phyloP scores from a whole-genome alignment of 2,329 filamentous ascomycete genomes.

The Fusarium paranaense region DNA sequence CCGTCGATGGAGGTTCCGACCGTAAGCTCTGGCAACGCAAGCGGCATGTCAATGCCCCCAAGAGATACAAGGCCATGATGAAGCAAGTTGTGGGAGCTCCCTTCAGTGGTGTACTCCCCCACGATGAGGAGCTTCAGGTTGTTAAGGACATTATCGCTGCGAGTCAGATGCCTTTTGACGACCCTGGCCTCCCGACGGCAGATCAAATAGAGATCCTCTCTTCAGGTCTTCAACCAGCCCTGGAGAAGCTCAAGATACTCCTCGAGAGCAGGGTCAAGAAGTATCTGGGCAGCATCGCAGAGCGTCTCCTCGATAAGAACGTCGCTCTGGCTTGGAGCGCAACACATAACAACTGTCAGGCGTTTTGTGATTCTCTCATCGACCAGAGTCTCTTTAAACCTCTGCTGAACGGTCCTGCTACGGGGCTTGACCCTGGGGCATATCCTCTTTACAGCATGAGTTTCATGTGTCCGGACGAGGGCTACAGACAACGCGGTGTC shows the following conservation, averaged over 20 bases:
- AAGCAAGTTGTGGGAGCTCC: constrained; percentile 55
- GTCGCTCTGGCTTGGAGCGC: constrained; percentile 47
- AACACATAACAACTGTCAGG: constrained; percentile 52
- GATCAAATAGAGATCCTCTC: constrained; percentile 23
- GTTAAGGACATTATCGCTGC: constrained; percentile 44
- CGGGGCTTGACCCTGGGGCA: not conserved
- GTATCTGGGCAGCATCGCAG: constrained; percentile 48
- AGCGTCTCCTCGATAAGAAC: constrained; percentile 43
- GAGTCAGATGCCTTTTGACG: constrained; percentile 37
- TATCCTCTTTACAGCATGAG: constrained; percentile 53
- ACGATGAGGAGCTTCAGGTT: constrained; percentile 42
- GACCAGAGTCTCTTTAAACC: constrained; percentile 45
- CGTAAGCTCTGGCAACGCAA: constrained; percentile 28
- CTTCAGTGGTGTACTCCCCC: constrained; percentile 46
- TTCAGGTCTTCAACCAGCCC: constrained; percentile 24
- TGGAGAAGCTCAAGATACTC: constrained; percentile 38
- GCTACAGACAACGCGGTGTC: constrained; percentile 41
- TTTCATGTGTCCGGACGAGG: constrained; percentile 50
- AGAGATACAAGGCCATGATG: constrained; percentile 53
- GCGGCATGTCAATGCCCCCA: constrained; percentile 21
- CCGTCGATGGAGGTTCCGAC: constrained; percentile 20
- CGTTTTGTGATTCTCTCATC: constrained; percentile 52
- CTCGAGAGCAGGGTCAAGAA: constrained; percentile 39
- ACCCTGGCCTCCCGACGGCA: constrained; percentile 24
- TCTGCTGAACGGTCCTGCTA: constrained; percentile 28